Base-by-base conservation (phyloP, 345 rosid species). In the Eucalyptus viminalis region DNA sequence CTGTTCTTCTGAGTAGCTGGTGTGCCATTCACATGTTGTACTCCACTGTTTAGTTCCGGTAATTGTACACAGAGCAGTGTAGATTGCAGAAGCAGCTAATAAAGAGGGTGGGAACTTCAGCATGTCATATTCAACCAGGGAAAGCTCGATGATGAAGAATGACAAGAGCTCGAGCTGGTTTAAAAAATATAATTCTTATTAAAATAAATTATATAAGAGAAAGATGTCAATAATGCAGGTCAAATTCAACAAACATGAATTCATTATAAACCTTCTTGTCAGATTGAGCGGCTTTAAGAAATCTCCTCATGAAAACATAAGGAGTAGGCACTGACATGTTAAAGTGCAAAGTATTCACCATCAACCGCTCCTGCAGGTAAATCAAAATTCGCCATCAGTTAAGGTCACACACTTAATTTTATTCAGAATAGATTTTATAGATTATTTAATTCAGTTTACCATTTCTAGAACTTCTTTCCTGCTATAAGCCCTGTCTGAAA, bases 271-370 rank as follows among this genome's bases (percentile, higher is more conserved):
- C 99, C 98, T 98, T 97, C 93, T 93, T 96, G 91, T 97, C 95
- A 51, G 98, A 95, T 90, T 95, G 93, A 45, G 98, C 96, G 86
- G 97, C 97, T 93, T 97, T 98, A 49, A 97, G 97, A 94, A 95
- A 98, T 92, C 99, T 92, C 87, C 93, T 96, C 98, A 98, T 95
- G 88, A 98, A 98, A 91, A 97, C 99, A 91, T 95, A 98, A 5
- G 99, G 96, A 88, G 99, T 97, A 56, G 99, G 99, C 40, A 95
- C 87, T 65, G 97, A 97, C 88, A 98, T 88, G 88, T 98, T 96
- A 87, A 96, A 98, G 80, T 95, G 96, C 80, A 98, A 91, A 10
- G 96, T 90, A 53, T 94, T 96, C 29, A 96, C 92, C 96, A 98
- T 95, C 88, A 95, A 83, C 91, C 96, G 96, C 95, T 98, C 99